phyloP scores from a whole-genome alignment of 2,329 filamentous ascomycete species.

The Grosmannia huntii region DNA sequence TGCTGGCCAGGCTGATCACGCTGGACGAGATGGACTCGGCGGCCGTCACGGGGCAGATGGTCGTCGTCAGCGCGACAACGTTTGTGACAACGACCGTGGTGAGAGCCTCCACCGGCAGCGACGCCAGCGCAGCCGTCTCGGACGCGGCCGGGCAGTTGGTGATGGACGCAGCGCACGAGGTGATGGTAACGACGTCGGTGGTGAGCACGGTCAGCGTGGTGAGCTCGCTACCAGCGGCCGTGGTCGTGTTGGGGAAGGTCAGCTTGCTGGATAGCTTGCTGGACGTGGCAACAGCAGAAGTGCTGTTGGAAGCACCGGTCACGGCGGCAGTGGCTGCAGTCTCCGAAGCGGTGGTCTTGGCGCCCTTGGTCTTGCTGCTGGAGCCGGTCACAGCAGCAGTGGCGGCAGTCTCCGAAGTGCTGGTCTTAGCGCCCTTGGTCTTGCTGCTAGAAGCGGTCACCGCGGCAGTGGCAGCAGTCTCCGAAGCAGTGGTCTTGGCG shows the following conservation, averaged over 20 bases:
- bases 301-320: neutral
- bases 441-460: too few relatives aligned
- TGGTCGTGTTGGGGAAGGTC: neutral
- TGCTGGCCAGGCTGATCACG: slow-evolving; percentile 18
- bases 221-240: slow-evolving; percentile 7
- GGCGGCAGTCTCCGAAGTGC: neutral
- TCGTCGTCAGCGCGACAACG: slow-evolving; percentile 24
- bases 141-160: slow-evolving; percentile 18
- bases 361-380: too few relatives aligned
- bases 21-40: slow-evolving; percentile 25
- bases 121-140: slow-evolving; percentile 22
- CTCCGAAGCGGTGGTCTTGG: too few relatives aligned
- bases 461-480: too few relatives aligned
- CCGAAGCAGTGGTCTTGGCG: too few relatives aligned
- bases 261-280: neutral
- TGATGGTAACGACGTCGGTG: slow-evolving; percentile 25
- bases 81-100: slow-evolving; percentile 24
- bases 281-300: slow-evolving; percentile 19
- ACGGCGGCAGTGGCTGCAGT: neutral
- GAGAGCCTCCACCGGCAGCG: slow-evolving; percentile 13
- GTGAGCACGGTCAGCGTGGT: slow-evolving; percentile 29
- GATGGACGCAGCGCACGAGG: slow-evolving; percentile 15
- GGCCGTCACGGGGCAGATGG: slow-evolving; percentile 29
- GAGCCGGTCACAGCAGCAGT: too few relatives aligned
- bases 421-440: neutral